Percentiles rank a stretch among this genome's conserved stretches.
phyloP scores from a whole-genome alignment of 139 green algal species.

The Pleodorina starrii region DNA sequence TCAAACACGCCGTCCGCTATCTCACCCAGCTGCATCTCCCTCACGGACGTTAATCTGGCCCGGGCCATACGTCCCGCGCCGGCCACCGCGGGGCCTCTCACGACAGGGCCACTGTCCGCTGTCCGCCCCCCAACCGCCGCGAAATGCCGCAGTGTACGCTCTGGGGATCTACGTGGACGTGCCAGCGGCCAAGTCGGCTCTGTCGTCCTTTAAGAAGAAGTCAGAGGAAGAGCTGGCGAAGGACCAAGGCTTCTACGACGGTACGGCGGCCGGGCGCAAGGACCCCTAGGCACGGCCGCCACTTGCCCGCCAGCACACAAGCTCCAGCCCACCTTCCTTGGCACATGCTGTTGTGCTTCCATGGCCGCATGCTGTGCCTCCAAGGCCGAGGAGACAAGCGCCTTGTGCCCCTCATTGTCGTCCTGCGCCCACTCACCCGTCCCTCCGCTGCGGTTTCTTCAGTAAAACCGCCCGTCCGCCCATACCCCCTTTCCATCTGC shows the following conservation, averaged over 20 bases:
- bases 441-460: too few species aligned
- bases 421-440: too few species aligned
- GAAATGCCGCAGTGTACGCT: constrained; percentile 83
- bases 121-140: too few species aligned
- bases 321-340: neutral
- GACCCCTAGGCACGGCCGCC: too few species aligned
- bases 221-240: constrained; percentile 19
- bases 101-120: too few species aligned
- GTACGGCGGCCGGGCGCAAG: neutral
- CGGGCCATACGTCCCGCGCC: too few species aligned
- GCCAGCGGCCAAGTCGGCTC: constrained; percentile 59
- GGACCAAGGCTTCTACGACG: constrained; percentile 60
- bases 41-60: too few species aligned
- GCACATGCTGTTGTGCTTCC: neutral
- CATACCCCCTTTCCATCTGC: neutral
- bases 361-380: too few species aligned
- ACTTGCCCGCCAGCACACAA: neutral
- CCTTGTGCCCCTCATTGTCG: neutral
- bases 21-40: too few species aligned
- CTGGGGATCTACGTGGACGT: constrained; percentile 81
- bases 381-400: neutral
- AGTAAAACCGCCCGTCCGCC: neutral
- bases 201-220: constrained; percentile 52
- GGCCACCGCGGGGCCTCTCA: too few species aligned
- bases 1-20: too few species aligned